Evolutionary conservation across 345 rosid genomes (phyloP).

Genomic region (Ailanthus altissimus): DNA sequence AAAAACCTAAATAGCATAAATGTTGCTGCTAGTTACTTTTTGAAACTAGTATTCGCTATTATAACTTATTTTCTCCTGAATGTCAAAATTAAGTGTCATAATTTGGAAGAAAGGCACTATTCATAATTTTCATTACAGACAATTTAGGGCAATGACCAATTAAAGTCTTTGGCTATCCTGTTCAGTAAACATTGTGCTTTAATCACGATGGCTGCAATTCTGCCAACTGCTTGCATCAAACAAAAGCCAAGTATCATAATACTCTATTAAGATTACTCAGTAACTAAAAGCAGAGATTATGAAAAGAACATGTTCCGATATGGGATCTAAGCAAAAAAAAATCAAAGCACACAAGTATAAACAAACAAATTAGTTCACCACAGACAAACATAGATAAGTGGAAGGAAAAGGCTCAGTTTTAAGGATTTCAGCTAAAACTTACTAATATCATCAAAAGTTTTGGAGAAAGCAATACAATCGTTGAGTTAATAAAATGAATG

Average conservation of each 20-base stretch:
- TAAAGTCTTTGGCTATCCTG: background rate
- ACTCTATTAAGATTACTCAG: background rate
- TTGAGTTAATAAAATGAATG: background rate
- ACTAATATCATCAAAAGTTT: constrained; percentile 12
- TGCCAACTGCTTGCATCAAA: background rate
- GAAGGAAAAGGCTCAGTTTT: background rate
- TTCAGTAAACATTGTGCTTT: background rate
- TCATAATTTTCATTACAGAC: background rate
- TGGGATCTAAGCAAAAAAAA: background rate
- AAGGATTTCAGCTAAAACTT: constrained; percentile 15
- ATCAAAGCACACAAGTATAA: background rate
- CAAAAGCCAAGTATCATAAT: background rate
- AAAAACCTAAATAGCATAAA: constrained; percentile 4
- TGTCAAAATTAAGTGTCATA: background rate
- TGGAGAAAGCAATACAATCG: background rate
- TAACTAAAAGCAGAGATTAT: background rate
- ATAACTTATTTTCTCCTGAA: background rate
- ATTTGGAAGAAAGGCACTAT: background rate
- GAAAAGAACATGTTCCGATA: background rate
- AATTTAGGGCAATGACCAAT: background rate
- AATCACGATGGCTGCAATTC: background rate
- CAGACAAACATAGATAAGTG: background rate
- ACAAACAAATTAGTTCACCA: background rate
- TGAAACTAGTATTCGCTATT: background rate
- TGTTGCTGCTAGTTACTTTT: background rate